Base-by-base conservation (phyloP, 129 eudicot genomes). In the Centella asiatica region DNA sequence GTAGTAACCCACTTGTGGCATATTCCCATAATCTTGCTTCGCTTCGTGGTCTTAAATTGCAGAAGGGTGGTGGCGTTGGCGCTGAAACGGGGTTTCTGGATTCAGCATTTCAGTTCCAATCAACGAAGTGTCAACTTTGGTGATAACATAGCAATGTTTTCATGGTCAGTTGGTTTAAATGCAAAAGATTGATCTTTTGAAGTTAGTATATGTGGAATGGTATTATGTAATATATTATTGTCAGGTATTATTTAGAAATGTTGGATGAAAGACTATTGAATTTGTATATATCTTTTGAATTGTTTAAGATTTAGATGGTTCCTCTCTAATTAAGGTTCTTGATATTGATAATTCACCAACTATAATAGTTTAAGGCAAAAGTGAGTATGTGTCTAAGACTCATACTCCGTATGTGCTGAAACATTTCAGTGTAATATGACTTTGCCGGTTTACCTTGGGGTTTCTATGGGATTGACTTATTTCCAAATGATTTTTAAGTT, bases 81-180 rank as follows among this genome's bases (percentile, higher is more conserved):
- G 60, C 72, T 60, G 63, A 74, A 32, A 52, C 69, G 31, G 69
- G 78, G 10, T 64, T 60, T 63, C 71, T 27, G 69, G 46, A 63
- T 67, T 69, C 72, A 19, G 78, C 72, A 42, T 76, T 65, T 67
- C 82, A 69, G 55, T 69, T 85, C 71, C 72, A 78, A 58, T 69
- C 81, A 26, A 27, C 82, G 1, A 65, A 74, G 46, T 62, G 78
- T 59, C 74, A 65, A 34, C 59, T 82, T 62, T 72, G 55, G 57
- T 67, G 81, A 46, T 72, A 51, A 54, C 74, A 18, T 66, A 54
- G 49, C 60, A 44, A 62, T 40, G 61, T 49, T 44, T 18, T 70
- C 29, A 53, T 57, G 58, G 56, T 65, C 32, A 40, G 37, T 31
- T 33, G 44, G 22, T 15, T 64, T 15, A 48, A 32, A 64, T 27